phyloP scores from a whole-genome alignment of 352 stramenopile genomes.

The Phytophthora europaea region DNA sequence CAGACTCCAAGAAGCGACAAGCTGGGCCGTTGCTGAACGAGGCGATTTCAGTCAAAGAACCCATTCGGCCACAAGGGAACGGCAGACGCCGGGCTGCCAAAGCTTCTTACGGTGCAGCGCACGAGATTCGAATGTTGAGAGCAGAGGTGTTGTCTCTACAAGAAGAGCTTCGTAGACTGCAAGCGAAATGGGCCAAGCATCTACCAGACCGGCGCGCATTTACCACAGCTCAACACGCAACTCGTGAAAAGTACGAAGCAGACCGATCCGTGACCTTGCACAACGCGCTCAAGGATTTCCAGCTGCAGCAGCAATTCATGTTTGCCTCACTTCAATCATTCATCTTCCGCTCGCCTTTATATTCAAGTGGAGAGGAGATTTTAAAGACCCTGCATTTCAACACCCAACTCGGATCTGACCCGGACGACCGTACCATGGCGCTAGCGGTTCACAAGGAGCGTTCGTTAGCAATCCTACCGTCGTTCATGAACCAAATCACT shows the following conservation, averaged over 20 bases:
- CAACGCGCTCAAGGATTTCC: conserved; percentile 14
- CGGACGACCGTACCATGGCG: not conserved
- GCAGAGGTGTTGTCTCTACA: conserved; percentile 25
- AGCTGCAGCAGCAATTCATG: conserved; percentile 31
- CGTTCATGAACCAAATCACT: conserved; percentile 12
- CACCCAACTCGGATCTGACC: conserved; percentile 10
- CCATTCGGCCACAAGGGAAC: not conserved
- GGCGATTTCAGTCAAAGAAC: not conserved
- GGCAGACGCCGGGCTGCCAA: not conserved
- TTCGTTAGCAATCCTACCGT: conserved; percentile 9
- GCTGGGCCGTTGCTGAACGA: not conserved
- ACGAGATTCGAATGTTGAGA: conserved; percentile 30
- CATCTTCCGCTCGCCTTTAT: conserved; percentile 22
- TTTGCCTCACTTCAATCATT: conserved; percentile 27
- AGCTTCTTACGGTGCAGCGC: not conserved
- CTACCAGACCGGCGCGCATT: conserved; percentile 17
- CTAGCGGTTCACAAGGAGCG: conserved; percentile 20
- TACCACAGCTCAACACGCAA: conserved; percentile 11
- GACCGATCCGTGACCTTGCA: conserved; percentile 2
- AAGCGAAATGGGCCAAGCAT: conserved; percentile 13
- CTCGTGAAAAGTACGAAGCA: conserved; percentile 19
- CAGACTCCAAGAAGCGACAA: not conserved
- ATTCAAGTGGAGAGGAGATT: conserved; percentile 17
- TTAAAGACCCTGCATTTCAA: conserved; percentile 24
- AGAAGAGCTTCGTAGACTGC: conserved; percentile 15